phyloP scores from a whole-genome alignment of 768 basidiomycete species.

The Lentinula raphanica region DNA sequence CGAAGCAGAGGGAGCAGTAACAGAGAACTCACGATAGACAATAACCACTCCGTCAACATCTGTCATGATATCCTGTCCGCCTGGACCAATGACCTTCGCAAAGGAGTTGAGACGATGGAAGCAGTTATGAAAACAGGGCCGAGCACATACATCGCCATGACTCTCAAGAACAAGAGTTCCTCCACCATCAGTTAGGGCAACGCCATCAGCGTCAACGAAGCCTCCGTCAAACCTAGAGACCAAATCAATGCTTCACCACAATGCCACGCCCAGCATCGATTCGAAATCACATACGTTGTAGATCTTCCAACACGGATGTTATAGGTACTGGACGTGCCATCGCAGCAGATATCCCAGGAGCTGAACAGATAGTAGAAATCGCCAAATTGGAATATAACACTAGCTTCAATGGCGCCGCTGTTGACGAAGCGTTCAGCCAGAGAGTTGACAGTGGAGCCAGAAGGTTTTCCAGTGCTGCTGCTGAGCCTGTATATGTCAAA shows the following conservation, averaged over 20 bases:
- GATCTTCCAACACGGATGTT: constrained; percentile 56
- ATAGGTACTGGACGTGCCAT: constrained; percentile 49
- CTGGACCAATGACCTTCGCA: constrained; percentile 44
- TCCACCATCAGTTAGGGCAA: constrained; percentile 41
- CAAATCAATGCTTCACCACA: constrained; percentile 20
- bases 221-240: constrained; percentile 22
- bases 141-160: constrained; percentile 27
- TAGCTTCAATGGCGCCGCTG: constrained; percentile 46
- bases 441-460: constrained; percentile 32
- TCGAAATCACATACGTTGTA: constrained; percentile 25
- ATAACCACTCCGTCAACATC: constrained; percentile 43
- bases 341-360: constrained; percentile 51
- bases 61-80: constrained; percentile 45
- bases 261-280: not conserved
- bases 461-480: constrained; percentile 37
- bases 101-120: not conserved
- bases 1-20: not conserved
- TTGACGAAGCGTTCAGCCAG: constrained; percentile 29
- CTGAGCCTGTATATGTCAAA: constrained; percentile 20
- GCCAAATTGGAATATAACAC: constrained; percentile 37
- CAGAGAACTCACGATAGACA: constrained; percentile 39
- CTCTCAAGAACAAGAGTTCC: constrained; percentile 45
- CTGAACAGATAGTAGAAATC: constrained; percentile 52
- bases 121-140: not conserved
- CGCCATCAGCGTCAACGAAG: constrained; percentile 43